Evolutionary conservation across 495 filamentous ascomycete species (phyloP).

Genomic region (Neurospora hispaniola): DNA sequence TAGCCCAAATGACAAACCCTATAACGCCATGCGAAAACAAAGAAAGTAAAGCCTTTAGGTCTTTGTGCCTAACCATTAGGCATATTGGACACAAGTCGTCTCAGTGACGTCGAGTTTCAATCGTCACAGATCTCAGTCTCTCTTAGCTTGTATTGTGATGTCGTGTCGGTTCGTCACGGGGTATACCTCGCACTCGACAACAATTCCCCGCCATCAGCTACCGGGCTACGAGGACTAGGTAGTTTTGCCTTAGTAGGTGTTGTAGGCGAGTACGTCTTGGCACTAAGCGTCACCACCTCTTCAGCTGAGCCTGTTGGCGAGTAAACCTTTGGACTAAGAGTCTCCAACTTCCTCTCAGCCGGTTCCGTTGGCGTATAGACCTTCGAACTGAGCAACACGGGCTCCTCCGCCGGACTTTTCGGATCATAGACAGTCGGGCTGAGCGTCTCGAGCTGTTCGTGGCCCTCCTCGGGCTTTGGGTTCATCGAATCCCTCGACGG

Average conservation of each 20-base stretch:
- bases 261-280: conserved; percentile 30
- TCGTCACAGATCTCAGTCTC: not conserved
- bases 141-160: too few relatives aligned
- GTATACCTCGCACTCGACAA: not conserved
- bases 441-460: conserved; percentile 17
- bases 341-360: not conserved
- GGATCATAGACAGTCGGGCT: conserved; percentile 33
- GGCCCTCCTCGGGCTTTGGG: not conserved
- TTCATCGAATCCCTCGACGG: not conserved
- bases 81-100: not conserved
- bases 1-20: not conserved
- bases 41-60: not conserved
- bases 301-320: not conserved
- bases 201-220: not conserved
- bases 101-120: not conserved
- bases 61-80: not conserved
- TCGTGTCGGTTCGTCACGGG: not conserved
- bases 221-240: conserved; percentile 22
- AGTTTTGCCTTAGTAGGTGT: conserved; percentile 32
- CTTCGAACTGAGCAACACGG: not conserved
- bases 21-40: not conserved
- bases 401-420: conserved; percentile 15
- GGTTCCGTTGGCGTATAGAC: not conserved
- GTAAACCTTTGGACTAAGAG: not conserved
- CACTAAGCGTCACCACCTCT: conserved; percentile 22